A percentile compares a stretch with the other conserved stretches of the same genome.
phyloP scores from a whole-genome alignment of 2,329 filamentous ascomycete genomes.

The Falciphora oryzae region DNA sequence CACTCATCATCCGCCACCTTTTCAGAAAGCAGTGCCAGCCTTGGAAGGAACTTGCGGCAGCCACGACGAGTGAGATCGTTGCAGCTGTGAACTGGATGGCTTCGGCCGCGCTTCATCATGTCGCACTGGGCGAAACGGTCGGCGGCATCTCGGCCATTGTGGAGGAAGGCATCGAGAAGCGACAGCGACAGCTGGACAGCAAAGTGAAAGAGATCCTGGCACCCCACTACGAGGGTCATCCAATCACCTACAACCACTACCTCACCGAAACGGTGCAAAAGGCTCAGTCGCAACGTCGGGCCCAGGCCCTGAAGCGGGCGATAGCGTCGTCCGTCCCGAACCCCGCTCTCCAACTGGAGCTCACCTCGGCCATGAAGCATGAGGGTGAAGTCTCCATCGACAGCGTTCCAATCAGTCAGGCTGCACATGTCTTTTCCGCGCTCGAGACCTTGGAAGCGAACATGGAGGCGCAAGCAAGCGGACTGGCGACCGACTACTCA shows the following conservation, averaged over 20 bases:
- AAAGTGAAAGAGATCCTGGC: conserved; percentile 24
- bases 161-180: conserved; percentile 17
- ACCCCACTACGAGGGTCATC: conserved; percentile 24
- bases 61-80: conserved; percentile 17
- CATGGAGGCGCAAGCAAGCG: conserved; percentile 31
- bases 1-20: conserved; percentile 26
- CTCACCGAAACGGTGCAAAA: conserved; percentile 33
- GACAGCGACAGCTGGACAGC: conserved; percentile 15
- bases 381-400: no score
- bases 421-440: neutral
- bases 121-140: conserved; percentile 19
- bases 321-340: neutral
- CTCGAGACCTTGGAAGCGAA: conserved; percentile 21
- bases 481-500: conserved; percentile 33
- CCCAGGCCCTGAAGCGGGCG: conserved; percentile 3
- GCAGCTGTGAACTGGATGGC: conserved; percentile 16
- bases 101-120: conserved; percentile 17
- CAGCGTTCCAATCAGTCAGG: no score
- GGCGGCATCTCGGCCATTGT: conserved; percentile 15
- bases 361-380: no score
- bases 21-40: conserved; percentile 27
- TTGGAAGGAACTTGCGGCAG: conserved; percentile 21
- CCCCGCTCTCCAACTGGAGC: no score
- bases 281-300: conserved; percentile 17
- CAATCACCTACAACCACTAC: no score